These are phyloP conservation scores for Fusarium penzigii DNA, from an alignment of 2,329 filamentous ascomycete species.

Conservation along the genomic window DNA sequence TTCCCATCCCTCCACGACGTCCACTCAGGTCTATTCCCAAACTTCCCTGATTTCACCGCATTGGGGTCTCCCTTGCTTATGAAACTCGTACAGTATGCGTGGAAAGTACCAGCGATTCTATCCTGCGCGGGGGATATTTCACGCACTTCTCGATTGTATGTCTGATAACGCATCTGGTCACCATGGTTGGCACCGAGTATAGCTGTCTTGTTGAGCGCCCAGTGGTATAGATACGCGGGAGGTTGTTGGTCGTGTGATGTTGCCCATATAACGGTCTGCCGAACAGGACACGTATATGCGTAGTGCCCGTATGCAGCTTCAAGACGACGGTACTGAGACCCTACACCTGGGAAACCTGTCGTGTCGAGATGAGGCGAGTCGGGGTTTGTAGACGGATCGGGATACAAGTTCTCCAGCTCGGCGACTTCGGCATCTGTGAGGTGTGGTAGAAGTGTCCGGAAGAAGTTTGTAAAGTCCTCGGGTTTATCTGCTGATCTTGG, in stretches of 20 bases:
- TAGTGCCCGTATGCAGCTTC: slow-evolving; percentile 27
- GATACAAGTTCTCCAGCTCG: slow-evolving; percentile 19
- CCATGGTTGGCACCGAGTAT: slow-evolving; percentile 26
- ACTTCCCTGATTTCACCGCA: slow-evolving; percentile 21
- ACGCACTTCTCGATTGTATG: slow-evolving; percentile 40
- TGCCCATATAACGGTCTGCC: slow-evolving; percentile 25
- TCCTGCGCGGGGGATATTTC: slow-evolving; percentile 35
- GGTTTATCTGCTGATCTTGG: slow-evolving; percentile 17
- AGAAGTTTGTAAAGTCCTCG: slow-evolving; percentile 30
- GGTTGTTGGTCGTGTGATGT: slow-evolving; percentile 21
- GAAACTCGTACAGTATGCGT: slow-evolving; percentile 25
- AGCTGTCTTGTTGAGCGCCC: slow-evolving; percentile 30
- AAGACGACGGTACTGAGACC: slow-evolving; percentile 20
- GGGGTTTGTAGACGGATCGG: slow-evolving; percentile 18
- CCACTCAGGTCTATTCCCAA: slow-evolving; percentile 26
- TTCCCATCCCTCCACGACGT: slow-evolving; percentile 25
- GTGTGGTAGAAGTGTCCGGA: slow-evolving; percentile 28
- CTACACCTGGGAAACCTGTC: slow-evolving; percentile 11
- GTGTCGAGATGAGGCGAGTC: slow-evolving; percentile 19
- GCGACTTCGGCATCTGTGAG: slow-evolving; percentile 14
- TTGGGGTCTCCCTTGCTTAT: slow-evolving; percentile 24
- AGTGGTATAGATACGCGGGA: slow-evolving; percentile 33
- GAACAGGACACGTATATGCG: slow-evolving; percentile 24
- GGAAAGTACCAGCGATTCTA: slow-evolving; percentile 20
- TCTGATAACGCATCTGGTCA: slow-evolving; percentile 34